Conservation (phyloP, 1,139 yeast species). For the Dujonia santamariae region DNA sequence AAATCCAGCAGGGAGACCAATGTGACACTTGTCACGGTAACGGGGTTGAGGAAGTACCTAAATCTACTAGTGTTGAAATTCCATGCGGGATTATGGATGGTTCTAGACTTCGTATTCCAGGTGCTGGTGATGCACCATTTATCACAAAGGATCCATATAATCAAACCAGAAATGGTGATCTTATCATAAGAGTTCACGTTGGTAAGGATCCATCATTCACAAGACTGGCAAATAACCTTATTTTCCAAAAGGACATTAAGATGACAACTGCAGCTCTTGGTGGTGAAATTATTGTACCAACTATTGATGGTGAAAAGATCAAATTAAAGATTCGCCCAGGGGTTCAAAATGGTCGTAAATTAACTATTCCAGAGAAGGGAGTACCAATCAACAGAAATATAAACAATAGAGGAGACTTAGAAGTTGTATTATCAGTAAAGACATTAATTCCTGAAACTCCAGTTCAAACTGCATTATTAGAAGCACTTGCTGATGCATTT, state of each 20-base stretch:
- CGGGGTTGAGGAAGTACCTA: conserved; percentile 71
- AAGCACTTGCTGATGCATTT: conserved; percentile 89
- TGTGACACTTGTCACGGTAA: conserved; percentile 85
- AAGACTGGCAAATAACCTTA: conserved; percentile 62
- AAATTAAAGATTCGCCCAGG: conserved; percentile 85
- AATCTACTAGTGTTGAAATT: conserved; percentile 72
- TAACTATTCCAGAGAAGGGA: conserved; percentile 85
- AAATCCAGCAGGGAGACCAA: conserved; percentile 62
- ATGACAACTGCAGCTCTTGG: conserved; percentile 98
- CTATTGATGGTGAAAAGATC: conserved; percentile 71
- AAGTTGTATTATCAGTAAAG: conserved; percentile 69
- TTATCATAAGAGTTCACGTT: conserved; percentile 77
- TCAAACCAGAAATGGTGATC: conserved; percentile 75
- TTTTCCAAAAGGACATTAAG: conserved; percentile 65
- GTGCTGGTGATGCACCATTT: conserved; percentile 88
- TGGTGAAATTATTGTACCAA: conserved; percentile 84
- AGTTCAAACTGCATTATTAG: conserved; percentile 88
- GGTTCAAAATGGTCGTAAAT: conserved; percentile 71
- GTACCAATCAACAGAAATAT: conserved; percentile 65
- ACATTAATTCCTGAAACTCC: conserved; percentile 75
- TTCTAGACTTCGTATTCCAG: conserved; percentile 75
- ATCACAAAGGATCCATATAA: conserved; percentile 65
- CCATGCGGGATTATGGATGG: conserved; percentile 93
- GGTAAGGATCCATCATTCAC: conserved; percentile 68
- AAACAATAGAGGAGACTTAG: conserved; percentile 74